phyloP scores from a whole-genome alignment of 2,329 filamentous ascomycete genomes.

The Acrodontium crateriforme region DNA sequence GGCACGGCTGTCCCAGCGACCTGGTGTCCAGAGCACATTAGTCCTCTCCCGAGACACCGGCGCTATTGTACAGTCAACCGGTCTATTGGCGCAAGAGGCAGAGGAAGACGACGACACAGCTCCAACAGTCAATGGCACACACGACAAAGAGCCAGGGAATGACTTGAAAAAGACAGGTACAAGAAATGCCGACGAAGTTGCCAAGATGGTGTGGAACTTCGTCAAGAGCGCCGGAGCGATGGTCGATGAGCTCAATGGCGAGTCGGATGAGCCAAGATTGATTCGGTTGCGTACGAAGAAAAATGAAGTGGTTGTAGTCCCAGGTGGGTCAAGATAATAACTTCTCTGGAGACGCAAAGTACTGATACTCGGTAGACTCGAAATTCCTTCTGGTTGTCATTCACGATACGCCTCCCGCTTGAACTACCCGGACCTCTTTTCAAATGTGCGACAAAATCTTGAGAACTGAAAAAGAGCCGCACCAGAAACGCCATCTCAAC shows the following conservation, averaged over 20 bases:
- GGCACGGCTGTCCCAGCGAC: conserved; percentile 59
- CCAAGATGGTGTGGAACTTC: conserved; percentile 62
- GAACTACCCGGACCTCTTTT: no score
- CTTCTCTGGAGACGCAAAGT: not conserved
- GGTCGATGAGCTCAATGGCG: conserved; percentile 58
- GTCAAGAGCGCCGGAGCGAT: conserved; percentile 54
- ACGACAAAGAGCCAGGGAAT: conserved; percentile 10
- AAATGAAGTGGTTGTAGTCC: conserved; percentile 72
- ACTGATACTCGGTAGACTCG: conserved; percentile 34
- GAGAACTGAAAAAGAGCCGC: no score
- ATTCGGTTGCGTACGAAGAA: conserved; percentile 68
- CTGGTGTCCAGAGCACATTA: conserved; percentile 65
- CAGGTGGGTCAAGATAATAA: conserved; percentile 29
- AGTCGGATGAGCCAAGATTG: conserved; percentile 68
- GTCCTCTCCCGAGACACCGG: conserved; percentile 59
- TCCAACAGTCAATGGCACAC: conserved; percentile 7
- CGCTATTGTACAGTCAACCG: conserved; percentile 61
- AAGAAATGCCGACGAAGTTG: conserved; percentile 52
- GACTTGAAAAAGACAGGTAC: conserved; percentile 27
- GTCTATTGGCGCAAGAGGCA: conserved; percentile 46
- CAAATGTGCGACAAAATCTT: no score
- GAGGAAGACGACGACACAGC: conserved; percentile 26
- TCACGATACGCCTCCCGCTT: conserved; percentile 65
- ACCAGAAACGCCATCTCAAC: no score
- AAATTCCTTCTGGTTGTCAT: conserved; percentile 70